Base-by-base conservation (phyloP, 306 rosid genomes). In the Trifolium repens region DNA sequence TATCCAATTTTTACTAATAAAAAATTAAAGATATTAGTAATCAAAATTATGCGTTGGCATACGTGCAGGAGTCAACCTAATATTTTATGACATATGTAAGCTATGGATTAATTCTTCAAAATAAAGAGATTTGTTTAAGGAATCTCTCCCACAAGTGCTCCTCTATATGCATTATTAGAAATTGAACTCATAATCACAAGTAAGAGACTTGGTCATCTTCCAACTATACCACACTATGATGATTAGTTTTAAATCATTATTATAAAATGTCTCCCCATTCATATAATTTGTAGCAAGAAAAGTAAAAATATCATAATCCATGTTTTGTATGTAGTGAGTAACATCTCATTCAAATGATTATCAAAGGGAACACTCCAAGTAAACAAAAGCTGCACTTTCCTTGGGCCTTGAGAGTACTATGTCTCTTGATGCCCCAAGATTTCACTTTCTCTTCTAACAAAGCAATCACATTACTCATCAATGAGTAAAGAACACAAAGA, bases 381-480 rank as follows among this genome's bases (percentile, higher is more conserved):
- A 75, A 83, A 80, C 82, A 83, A 87, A 79, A 80, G 89, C 88
- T 76, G 83, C 86, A 81, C 60, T 79, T 77, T 77, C 81, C 71
- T 76, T 76, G 83, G 74, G 80, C 82, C 88, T 70, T 47, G 84
- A 54, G 82, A 78, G 65, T 81, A 73, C 69, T 68, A 22, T 58
- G 19, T 71, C 80, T 58, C 54, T 40, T 69, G 74, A 81, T 83
- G 77, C 79, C 73, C 75, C 88, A 92, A 85, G 84, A 85, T 90
- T 81, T 72, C 77, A 73, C 97, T 92, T 88, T 90, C 93, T 83
- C 92, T 81, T 49, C 86, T 70, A 42, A 78, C 91, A 92, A 92
- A 81, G 93, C 97, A 89, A 84, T 55, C 69, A 62, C 61, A 62
- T 22, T 24, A 65, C 73, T 43, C 69, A 63, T 35, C 84, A 85